Evolutionary conservation across 1,284 basidiomycete genomes (phyloP).

Genomic region (Afroboletus lepidellus): DNA sequence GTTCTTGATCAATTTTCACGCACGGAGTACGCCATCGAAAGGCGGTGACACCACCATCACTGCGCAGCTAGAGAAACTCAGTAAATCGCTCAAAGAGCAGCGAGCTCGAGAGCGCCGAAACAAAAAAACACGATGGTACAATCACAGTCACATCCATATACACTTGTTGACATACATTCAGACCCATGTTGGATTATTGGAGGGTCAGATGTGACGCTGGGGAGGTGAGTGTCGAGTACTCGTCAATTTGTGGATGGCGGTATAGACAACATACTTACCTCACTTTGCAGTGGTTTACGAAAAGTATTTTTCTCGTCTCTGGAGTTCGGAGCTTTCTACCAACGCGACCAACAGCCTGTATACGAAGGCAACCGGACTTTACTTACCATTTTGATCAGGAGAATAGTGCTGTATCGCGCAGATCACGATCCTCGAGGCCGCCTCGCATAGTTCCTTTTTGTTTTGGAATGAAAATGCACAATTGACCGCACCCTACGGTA

Average conservation of each 20-base stretch:
- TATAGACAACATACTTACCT: not conserved
- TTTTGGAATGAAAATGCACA: no score
- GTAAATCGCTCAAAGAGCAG: conserved; percentile 45
- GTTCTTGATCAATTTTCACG: conserved; percentile 48
- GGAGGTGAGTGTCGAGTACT: not conserved
- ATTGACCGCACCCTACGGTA: no score
- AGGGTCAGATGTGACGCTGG: not conserved
- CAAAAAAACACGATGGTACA: conserved; percentile 10
- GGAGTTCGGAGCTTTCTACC: no score
- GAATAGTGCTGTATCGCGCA: no score
- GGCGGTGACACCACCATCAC: conserved; percentile 49
- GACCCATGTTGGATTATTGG: not conserved
- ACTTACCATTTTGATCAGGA: no score
- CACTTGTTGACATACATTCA: conserved; percentile 4
- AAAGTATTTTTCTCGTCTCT: not conserved
- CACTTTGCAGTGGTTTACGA: not conserved
- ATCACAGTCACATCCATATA: not conserved
- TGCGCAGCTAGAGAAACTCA: conserved; percentile 54
- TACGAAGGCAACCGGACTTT: no score
- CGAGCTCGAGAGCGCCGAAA: conserved; percentile 25
- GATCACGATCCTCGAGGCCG: no score
- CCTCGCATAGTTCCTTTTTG: no score
- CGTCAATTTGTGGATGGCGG: not conserved
- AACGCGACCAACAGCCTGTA: no score
- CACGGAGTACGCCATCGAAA: conserved; percentile 43